Evolutionary conservation across 306 rosid species (phyloP).

Genomic region (Quercus glauca): DNA sequence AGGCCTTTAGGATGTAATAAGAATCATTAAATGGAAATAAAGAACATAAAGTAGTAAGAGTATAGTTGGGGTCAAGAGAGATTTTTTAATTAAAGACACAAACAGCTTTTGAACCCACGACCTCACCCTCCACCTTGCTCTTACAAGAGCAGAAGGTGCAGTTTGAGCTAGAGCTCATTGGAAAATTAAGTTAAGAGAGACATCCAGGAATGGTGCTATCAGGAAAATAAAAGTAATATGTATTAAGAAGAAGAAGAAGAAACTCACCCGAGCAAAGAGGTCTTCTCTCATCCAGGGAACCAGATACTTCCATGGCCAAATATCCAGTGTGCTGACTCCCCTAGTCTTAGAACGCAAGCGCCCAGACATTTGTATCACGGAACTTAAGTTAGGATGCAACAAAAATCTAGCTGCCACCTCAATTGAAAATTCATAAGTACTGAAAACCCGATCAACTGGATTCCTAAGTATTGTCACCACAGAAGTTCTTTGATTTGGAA

Average conservation of each 20-base stretch:
- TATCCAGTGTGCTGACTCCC: conserved; percentile 90
- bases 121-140: too few species aligned
- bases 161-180: too few species aligned
- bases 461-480: conserved; percentile 95
- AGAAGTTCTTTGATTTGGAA: conserved; percentile 82
- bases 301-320: conserved; percentile 99
- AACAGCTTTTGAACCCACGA: too few species aligned
- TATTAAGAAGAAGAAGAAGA: neutral
- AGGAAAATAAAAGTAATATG: neutral
- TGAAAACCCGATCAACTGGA: conserved; percentile 88
- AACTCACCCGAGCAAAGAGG: conserved; percentile 75
- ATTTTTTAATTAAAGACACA: too few species aligned
- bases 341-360: conserved; percentile 55
- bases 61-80: neutral
- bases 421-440: conserved; percentile 86
- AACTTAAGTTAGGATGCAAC: conserved; percentile 93
- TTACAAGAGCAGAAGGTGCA: too few species aligned
- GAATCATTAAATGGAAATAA: neutral
- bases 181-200: neutral
- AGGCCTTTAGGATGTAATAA: neutral
- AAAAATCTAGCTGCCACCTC: conserved; percentile 99
- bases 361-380: conserved; percentile 67
- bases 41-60: neutral
- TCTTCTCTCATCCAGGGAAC: conserved; percentile 99
- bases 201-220: neutral